Evolutionary conservation across 768 basidiomycete species (phyloP), one percentile per base, ranked within the genome.

Genomic region (Neoboletus brunneissimus): DNA sequence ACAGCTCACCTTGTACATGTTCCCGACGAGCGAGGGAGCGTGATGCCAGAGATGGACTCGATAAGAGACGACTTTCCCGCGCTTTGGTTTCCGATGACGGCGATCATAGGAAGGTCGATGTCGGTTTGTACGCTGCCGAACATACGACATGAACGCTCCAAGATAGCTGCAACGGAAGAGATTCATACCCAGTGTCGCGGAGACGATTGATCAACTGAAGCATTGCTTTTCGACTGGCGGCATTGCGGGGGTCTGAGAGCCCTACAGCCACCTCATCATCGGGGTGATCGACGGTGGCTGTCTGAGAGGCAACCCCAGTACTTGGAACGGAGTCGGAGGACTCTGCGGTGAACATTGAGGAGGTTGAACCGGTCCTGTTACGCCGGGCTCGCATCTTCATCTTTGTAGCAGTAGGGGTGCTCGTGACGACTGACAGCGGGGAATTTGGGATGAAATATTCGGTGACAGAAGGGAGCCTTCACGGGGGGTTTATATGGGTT

Each of bases 141-240:
- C 23, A 16, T 5, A 18, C 5, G 50, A 23, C 35, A 13, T 45
- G 18, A 58, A 20, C 12, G 20, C 3, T 22, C 7, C n/a, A 25
- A 44, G 37, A 12, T 22, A 22, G 18, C 20, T 27, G 22, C 11
- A 11, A 41, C 8, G 29, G 41, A 34, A 32, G 35, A 43, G 15
- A 5, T 7, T 23, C 72, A 13, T 56, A 85, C 87, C 88, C 87
- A 0, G 85, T 86, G 44, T 69, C 81, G 11, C 83, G 83, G 0
- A 89, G 66, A 1, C 79, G 79, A 53, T 87, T 86, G 2, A 87
- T 75, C 0, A 85, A 64, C 48, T 87, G 85, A 0, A 88, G 72
- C 75, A 86, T 79, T 15, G 68, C 73, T 5, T 79, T 76, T 6
- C 84, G 74, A 1, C 67, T 70, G 3, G 73, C 67, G 0, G 77